phyloP scores from a whole-genome alignment of 2,329 filamentous ascomycete genomes.

The Monosporascus sp. region DNA sequence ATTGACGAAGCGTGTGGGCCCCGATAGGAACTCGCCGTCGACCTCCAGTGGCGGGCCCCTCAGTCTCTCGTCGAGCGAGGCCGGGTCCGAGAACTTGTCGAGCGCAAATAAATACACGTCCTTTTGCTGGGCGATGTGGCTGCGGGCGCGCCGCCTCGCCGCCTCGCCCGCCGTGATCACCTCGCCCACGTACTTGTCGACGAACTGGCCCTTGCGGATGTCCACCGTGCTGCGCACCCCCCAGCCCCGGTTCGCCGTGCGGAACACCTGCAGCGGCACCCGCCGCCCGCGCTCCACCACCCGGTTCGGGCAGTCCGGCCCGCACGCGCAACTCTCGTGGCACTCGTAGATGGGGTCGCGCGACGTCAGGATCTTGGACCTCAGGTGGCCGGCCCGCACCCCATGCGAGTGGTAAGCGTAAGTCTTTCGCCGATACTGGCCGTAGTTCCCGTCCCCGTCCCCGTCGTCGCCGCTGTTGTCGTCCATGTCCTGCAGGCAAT shows the following conservation, averaged over 20 bases:
- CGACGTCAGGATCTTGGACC: constrained; percentile 45
- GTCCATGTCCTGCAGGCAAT: constrained; percentile 55
- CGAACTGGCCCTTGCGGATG: constrained; percentile 68
- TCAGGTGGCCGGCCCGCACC: constrained; percentile 44
- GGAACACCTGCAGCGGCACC: constrained; percentile 71
- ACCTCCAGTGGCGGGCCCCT: constrained; percentile 53
- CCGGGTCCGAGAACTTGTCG: constrained; percentile 67
- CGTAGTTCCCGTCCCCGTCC: constrained; percentile 41
- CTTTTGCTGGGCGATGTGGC: constrained; percentile 55
- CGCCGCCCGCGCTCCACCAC: constrained; percentile 70
- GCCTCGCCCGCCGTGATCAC: constrained; percentile 62
- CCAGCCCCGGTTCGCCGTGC: constrained; percentile 69
- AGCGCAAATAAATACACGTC: constrained; percentile 75
- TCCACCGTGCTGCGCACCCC: constrained; percentile 61
- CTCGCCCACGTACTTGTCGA: constrained; percentile 74
- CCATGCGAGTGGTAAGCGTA: constrained; percentile 63
- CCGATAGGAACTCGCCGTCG: constrained; percentile 71
- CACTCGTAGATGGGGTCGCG: constrained; percentile 73
- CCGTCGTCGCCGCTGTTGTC: constrained; percentile 44
- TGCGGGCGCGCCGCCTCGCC: constrained; percentile 52
- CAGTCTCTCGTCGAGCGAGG: constrained; percentile 51
- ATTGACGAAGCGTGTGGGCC: constrained; percentile 77
- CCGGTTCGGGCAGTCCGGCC: constrained; percentile 61
- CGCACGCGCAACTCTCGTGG: constrained; percentile 65
- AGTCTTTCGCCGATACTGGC: constrained; percentile 23